Percentiles rank a stretch among this genome's conserved stretches.
Evolutionary conservation across 164 flowering plant species (phyloP).

Genomic region (Macadamia integrifolia): DNA sequence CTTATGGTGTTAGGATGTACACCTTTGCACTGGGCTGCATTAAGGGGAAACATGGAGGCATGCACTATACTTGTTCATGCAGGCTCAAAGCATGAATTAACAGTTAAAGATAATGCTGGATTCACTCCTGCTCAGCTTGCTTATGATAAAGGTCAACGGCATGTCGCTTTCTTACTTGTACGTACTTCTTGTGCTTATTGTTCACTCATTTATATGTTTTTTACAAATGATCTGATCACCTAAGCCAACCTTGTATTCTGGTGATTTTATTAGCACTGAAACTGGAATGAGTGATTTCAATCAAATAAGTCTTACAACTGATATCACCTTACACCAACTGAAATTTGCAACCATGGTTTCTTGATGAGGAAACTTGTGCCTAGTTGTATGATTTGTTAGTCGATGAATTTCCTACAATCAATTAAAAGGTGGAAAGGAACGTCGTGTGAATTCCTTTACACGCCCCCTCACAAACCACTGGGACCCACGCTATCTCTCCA

Average conservation of each 20-base stretch:
- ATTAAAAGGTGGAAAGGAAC: no score
- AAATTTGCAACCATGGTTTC: no score
- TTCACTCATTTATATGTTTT: background rate
- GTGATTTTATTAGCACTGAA: no score
- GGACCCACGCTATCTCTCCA: no score
- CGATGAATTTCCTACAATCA: no score
- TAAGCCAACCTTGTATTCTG: background rate
- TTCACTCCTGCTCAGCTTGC: slow-evolving; percentile 81
- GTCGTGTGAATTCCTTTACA: no score
- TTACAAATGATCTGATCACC: background rate
- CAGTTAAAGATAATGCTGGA: slow-evolving; percentile 81
- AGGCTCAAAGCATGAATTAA: slow-evolving; percentile 68
- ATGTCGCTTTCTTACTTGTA: slow-evolving; percentile 77
- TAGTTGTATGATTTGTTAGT: no score
- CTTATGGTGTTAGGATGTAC: slow-evolving; percentile 65
- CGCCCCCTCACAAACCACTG: no score
- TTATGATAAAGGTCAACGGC: slow-evolving; percentile 94
- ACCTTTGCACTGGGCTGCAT: slow-evolving; percentile 93
- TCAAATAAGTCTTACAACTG: no score
- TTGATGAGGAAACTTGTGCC: no score
- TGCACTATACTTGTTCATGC: slow-evolving; percentile 85
- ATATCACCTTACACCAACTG: no score
- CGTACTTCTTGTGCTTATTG: slow-evolving; percentile 31
- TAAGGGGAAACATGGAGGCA: slow-evolving; percentile 78
- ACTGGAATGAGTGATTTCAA: no score